Evolutionary conservation across 176 grass and related monocot genomes (phyloP).

Genomic region (Aegilops tauschii): DNA sequence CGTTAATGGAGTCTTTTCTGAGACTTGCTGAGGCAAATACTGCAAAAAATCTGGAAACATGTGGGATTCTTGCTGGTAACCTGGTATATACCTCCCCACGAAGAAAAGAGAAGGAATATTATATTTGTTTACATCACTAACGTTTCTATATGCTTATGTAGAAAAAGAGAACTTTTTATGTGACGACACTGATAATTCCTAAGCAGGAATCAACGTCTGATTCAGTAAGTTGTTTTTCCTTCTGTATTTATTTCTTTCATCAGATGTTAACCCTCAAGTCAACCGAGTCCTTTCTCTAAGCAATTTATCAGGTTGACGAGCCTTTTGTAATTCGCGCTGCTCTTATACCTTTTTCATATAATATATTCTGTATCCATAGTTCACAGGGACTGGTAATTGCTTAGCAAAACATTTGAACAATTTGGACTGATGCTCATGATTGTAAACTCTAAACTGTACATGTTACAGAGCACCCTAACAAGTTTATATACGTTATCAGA

Average conservation of each 20-base stretch:
- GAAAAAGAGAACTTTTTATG: conserved; percentile 96
- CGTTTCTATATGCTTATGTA: conserved; percentile 36
- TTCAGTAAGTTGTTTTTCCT: conserved; percentile 72
- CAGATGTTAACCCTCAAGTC: background rate
- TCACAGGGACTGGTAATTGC: background rate
- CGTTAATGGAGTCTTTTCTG: conserved; percentile 92
- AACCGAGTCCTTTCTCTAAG: conserved; percentile 7
- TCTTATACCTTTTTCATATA: background rate
- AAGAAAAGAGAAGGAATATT: conserved; percentile 11
- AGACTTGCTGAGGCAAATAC: conserved; percentile 89
- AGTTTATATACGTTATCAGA: background rate
- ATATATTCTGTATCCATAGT: background rate
- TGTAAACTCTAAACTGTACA: conserved; percentile 8
- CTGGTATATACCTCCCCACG: conserved; percentile 51
- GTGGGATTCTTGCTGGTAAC: conserved; percentile 92
- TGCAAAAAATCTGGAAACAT: conserved; percentile 93
- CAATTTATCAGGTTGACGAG: background rate
- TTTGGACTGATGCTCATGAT: background rate
- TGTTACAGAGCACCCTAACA: background rate
- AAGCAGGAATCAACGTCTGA: conserved; percentile 95
- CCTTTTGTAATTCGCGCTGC: background rate
- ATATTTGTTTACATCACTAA: conserved; percentile 37
- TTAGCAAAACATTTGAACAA: conserved; percentile 5
- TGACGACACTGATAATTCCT: conserved; percentile 89
- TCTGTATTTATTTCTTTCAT: conserved; percentile 7